Base-by-base conservation (phyloP, 306 rosid genomes). In the Glycyrrhiza uralensis region DNA sequence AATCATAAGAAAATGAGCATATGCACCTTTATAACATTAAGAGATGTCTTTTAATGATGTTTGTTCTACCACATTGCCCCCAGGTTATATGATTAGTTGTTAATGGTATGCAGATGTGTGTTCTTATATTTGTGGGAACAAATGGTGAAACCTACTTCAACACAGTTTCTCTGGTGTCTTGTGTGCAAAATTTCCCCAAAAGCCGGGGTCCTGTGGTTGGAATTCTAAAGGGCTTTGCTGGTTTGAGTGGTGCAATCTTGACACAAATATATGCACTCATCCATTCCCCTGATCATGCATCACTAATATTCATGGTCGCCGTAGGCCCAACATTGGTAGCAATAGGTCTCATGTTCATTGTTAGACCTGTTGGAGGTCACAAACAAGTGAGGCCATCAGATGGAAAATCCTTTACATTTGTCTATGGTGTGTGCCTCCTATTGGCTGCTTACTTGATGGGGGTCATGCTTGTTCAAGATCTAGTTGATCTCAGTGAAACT, bases 91-190 rank as follows among this genome's bases (percentile, higher is more conserved):
- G 49, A 79, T 82, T 47, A 36, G 77, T 78, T 69, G 46, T 74
- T 71, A 63, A 79, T 71, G 56, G 71, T 52, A 19, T 84, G 89
- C 96, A 94, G 98, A 84, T 94, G 89, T 94, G 98, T 68, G 41
- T 80, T 79, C 94, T 87, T 56, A 85, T 94, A 68, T 94, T 90
- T 54, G 78, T 94, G 51, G 98, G 97, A 76, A 91, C 98, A 46
- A 94, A 94, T 62, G 97, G 98, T 14, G 97, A 91, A 84, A 91
- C 97, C 57, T 94, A 88, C 92, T 94, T 91, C 87, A 94, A 94
- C 80, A 94, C 97, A 29, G 96, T 82, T 80, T 76, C 97, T 67
- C 81, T 94, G 5, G 97, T 94, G 46, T 85, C 99, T 59, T 86
- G 96, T 50, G 92, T 94, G 44, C 97, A 94, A 85, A 94, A 91